Base-by-base conservation (phyloP, 768 basidiomycete genomes). In the Leccinum barrowsii region DNA sequence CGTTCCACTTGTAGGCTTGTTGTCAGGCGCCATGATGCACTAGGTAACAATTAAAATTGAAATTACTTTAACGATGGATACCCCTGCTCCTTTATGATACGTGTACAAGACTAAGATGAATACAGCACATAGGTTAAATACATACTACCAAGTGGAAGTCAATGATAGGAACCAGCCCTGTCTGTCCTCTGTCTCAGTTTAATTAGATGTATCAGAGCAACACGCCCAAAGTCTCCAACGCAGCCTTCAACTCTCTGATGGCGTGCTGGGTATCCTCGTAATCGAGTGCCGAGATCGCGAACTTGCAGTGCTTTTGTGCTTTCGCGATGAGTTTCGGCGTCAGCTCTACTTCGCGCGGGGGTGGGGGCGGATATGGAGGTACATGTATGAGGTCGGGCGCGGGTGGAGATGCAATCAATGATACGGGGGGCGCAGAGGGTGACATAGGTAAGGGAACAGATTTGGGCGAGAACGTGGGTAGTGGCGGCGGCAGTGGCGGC, bases 231-330 rank as follows among this genome's bases (percentile, higher is more conserved):
- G 83, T 72, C 32, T 77, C 78, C 61, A 99, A 73, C 13, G 96
- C 96, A 35, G 82, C 78, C 63, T 82, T 79, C 63, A 99, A 73
- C 74, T 99, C 94, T 69, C 82, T 87, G 67, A 83, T 81, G 17
- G 96, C 96, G 65, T 91, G 90, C 62, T 90, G 26, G 26, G 11
- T 32, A 32, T 4, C 11, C 4, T 98, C 96, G 70, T 96, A 98
- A 69, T 98, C 94, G 55, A 99, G 77, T 19, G 97, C 85, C 30
- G 91, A 94, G 57, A 98, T 92, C 7, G 96, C 96, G 75, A 89
- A 97, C 54, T 83, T 82, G 11, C 32, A 32, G 65, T 95, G 94
- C 69, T 91, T 97, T 78, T 99, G 95, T 13, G 84, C 85, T 61
- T 87, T 84, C 19, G 86, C 78, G 24, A 97, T 81, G 54, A 85